Conservation (phyloP, 768 basidiomycete species). For the Trametes punicea region DNA sequence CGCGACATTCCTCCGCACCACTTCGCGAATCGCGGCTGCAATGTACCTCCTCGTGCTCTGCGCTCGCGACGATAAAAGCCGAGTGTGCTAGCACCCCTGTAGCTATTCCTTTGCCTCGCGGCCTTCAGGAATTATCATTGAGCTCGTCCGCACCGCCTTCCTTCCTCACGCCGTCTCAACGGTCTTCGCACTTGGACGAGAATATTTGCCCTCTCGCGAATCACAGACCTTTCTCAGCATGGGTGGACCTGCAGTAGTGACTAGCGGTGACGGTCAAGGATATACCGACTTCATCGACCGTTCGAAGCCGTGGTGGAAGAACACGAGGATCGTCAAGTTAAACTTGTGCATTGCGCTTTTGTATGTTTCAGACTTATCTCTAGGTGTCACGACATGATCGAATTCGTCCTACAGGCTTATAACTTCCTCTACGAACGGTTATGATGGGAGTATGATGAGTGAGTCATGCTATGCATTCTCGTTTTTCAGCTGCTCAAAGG, state of each 20-base stretch:
- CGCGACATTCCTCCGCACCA: constrained; percentile 21
- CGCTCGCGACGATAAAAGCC: constrained; percentile 8
- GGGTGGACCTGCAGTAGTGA: constrained; percentile 28
- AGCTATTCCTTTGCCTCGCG: constrained; percentile 4
- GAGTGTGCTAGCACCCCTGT: neutral
- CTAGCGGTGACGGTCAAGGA: constrained; percentile 14
- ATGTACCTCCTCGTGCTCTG: neutral
- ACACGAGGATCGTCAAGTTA: constrained; percentile 24
- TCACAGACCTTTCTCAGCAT: constrained; percentile 10
- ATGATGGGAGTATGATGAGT: constrained; percentile 42
- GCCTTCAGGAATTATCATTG: neutral
- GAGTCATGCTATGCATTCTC: neutral
- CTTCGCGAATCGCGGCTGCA: constrained; percentile 16
- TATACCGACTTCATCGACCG: constrained; percentile 23
- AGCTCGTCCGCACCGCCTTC: constrained; percentile 4
- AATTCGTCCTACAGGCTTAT: constrained; percentile 33
- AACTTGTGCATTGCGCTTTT: constrained; percentile 31
- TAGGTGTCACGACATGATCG: neutral
- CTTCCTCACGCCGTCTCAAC: constrained; percentile 6
- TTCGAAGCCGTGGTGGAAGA: constrained; percentile 26
- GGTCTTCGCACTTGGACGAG: constrained; percentile 1
- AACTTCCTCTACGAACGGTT: constrained; percentile 37
- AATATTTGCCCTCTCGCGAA: neutral
- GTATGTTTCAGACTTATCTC: constrained; percentile 17
- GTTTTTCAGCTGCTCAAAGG: neutral